Evolutionary conservation across 78 protist species (phyloP).

Genomic region (Tieghemostelium lacteum): DNA sequence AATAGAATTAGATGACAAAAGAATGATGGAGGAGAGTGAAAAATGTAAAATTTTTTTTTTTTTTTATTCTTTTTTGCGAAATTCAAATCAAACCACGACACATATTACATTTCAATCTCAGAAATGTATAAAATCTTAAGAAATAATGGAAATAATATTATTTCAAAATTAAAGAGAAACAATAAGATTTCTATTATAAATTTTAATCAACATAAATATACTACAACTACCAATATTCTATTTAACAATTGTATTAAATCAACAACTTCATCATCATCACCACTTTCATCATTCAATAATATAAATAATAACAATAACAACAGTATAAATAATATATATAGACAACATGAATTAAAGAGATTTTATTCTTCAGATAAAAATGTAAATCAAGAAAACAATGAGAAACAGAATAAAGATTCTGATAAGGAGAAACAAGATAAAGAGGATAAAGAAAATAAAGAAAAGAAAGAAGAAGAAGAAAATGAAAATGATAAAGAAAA

Average conservation of each 20-base stretch:
- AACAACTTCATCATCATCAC: not conserved
- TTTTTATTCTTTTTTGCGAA: too few relatives aligned
- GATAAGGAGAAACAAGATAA: constrained; percentile 5
- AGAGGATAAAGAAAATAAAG: constrained; percentile 7
- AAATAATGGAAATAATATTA: too few relatives aligned
- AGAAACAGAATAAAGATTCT: constrained; percentile 4
- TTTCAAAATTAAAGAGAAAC: too few relatives aligned
- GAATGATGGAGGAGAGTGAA: too few relatives aligned
- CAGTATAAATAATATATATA: not conserved
- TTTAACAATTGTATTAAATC: not conserved
- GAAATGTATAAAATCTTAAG: too few relatives aligned
- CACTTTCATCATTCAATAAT: not conserved
- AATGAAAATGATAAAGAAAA: constrained; percentile 2
- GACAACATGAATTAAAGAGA: not conserved
- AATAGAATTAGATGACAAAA: too few relatives aligned
- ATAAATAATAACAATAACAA: not conserved
- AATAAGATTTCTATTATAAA: too few relatives aligned
- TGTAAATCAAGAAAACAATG: not conserved
- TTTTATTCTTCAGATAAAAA: not conserved
- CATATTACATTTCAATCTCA: too few relatives aligned
- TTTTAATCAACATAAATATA: too few relatives aligned
- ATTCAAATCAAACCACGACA: too few relatives aligned
- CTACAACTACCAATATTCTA: too few relatives aligned
- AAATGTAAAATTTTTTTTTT: too few relatives aligned
- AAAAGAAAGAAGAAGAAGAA: constrained; percentile 1